Base-by-base conservation (phyloP, 495 filamentous ascomycete genomes). In the Aspergillus ellipticus region DNA sequence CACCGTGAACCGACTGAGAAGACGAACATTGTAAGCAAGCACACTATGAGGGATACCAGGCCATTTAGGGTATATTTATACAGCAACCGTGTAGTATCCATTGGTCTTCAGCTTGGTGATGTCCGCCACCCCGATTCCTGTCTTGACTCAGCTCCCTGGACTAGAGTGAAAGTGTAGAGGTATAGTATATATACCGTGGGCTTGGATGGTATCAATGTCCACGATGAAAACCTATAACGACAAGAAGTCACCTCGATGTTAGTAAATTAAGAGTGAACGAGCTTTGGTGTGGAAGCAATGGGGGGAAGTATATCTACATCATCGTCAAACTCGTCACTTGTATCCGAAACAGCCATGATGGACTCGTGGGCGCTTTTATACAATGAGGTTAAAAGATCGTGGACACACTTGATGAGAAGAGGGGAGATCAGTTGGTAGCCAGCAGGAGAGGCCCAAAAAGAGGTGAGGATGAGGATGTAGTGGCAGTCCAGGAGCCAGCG, bases 191-290 rank as follows among this genome's bases (percentile, higher is more conserved):
- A 28, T 74, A 84, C 86, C 89, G 65, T 90, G 87, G 21, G 82
- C 76, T 70, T 91, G 88, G 46, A 92, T 83, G 42, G 72, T 74
- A 57, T 92, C 88, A 56, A 92, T 87, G 55, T 91, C 87, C 29
- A 90, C 74, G 62, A 92, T 89, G 67, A 83, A 83, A 48, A 64
- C 66, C 76, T 81, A 47, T 35, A 26, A 53, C 1, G 35, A 39
- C 35, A 8, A 39, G 35, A 39, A 13, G 35, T n/a, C 35, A 39
- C 3, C 13, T 13, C 13, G n/a, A 39, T 39, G 35, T 39, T n/a
- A 39, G 35, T 26, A 24, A 50, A 42, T n/a, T n/a, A n/a, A n/a
- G n/a, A n/a, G n/a, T n/a, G n/a, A n/a, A n/a, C n/a, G n/a, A n/a
- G n/a, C n/a, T n/a, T n/a, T n/a, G n/a, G n/a, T n/a, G n/a, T n/a